Evolutionary conservation across 225 moss, liverwort and hornwort species (phyloP).

Genomic region (Rhytidiadelphus loreus): DNA sequence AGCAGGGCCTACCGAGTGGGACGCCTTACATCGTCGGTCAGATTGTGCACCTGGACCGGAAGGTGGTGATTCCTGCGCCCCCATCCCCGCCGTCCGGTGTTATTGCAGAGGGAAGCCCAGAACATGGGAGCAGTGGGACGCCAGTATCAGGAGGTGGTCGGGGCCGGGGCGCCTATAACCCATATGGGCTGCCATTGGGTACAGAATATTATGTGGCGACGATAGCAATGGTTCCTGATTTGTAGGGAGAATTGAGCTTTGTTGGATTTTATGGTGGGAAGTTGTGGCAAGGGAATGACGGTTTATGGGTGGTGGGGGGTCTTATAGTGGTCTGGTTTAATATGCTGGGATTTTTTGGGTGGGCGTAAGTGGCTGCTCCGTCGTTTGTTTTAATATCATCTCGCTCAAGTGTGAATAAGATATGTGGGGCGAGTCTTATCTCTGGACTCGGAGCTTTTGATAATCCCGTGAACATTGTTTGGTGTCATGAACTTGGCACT

Average conservation of each 20-base stretch:
- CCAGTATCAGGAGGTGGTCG: conserved; percentile 1
- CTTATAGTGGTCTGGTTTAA: background rate
- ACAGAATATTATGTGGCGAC: conserved; percentile 59
- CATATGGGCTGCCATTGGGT: conserved; percentile 48
- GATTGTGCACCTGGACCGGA: conserved; percentile 73
- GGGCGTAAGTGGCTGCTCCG: background rate
- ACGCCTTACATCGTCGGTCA: conserved; percentile 69
- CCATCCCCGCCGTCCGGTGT: conserved; percentile 7
- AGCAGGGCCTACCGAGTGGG: conserved; percentile 51
- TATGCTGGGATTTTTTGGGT: conserved; percentile 16
- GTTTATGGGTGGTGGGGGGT: background rate
- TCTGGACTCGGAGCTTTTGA: background rate
- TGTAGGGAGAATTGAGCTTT: background rate
- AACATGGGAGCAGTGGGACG: conserved; percentile 6
- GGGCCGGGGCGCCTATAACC: conserved; percentile 32
- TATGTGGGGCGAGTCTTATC: background rate
- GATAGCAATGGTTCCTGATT: conserved; percentile 79
- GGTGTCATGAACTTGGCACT: conserved; percentile 30
- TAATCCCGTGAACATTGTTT: conserved; percentile 12
- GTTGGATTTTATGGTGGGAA: background rate
- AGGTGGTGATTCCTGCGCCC: conserved; percentile 23
- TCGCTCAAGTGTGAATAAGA: conserved; percentile 23
- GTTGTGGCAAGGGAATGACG: background rate
- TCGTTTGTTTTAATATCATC: background rate
- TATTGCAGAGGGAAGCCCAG: conserved; percentile 15